Percentiles rank a stretch among this genome's conserved stretches.
phyloP scores from a whole-genome alignment of 2,329 filamentous ascomycete genomes.

The Pseudocercospora musae region DNA sequence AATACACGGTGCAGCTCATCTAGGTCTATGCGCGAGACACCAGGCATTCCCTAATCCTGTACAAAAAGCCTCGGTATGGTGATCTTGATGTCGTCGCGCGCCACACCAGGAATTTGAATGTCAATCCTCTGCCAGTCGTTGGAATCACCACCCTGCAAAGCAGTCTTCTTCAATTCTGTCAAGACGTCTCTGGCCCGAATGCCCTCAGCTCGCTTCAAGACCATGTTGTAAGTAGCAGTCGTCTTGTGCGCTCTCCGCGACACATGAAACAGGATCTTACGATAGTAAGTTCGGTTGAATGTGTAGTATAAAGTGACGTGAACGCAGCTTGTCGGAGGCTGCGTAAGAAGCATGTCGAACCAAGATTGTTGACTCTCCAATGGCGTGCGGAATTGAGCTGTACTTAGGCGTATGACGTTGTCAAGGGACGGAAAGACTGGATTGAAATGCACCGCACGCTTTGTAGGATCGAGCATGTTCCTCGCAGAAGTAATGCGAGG shows the following conservation, averaged over 20 bases:
- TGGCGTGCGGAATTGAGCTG: conserved; percentile 10
- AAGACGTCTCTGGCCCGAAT: neutral
- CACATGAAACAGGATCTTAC: neutral
- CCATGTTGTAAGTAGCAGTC: neutral
- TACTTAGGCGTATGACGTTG: conserved; percentile 11
- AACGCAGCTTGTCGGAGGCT: conserved; percentile 13
- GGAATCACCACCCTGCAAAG: neutral
- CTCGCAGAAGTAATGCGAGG: neutral
- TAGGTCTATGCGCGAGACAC: neutral
- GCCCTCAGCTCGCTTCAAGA: neutral
- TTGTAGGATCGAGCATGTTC: neutral
- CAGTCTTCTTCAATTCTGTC: neutral
- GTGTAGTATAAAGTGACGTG: conserved; percentile 12
- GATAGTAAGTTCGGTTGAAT: neutral
- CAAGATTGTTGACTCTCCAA: conserved; percentile 10
- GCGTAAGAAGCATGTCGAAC: conserved; percentile 20
- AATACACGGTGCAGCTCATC: neutral
- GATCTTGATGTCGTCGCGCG: neutral
- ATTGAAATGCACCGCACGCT: conserved; percentile 10
- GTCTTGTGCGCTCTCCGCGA: neutral
- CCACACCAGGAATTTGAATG: neutral
- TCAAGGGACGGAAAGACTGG: conserved; percentile 13
- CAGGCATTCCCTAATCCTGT: neutral
- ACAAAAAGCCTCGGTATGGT: neutral
- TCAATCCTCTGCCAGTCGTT: neutral